Percentiles rank a stretch among this genome's conserved stretches.
Evolutionary conservation across 148 eudicot species (phyloP).

Genomic region (Euryodendron excelsum): DNA sequence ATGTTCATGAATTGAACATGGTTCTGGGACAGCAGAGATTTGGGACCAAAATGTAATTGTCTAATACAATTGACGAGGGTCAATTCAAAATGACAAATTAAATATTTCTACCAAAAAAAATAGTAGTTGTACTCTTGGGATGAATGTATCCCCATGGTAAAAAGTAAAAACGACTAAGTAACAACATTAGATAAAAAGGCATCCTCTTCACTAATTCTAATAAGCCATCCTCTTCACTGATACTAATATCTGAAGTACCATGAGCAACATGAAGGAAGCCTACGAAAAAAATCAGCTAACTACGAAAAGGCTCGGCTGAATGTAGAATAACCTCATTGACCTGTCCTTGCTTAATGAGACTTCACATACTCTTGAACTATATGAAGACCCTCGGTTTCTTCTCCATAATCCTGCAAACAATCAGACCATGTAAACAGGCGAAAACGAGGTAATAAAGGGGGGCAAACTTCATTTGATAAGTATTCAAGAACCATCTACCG

Average conservation of each 20-base stretch:
- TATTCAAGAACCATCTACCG: neutral
- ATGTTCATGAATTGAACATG: too few species aligned
- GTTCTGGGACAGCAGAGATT: too few species aligned
- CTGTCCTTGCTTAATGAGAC: conserved; percentile 7
- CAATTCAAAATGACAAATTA: too few species aligned
- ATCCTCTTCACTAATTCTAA: too few species aligned
- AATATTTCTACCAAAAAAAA: too few species aligned
- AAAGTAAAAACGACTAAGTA: neutral
- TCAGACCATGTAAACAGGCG: neutral
- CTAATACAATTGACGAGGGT: too few species aligned
- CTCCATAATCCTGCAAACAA: conserved; percentile 28
- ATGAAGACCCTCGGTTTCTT: conserved; percentile 27
- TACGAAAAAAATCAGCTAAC: neutral
- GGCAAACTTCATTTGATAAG: neutral
- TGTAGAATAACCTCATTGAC: neutral
- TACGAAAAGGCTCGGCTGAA: neutral
- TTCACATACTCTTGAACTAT: conserved; percentile 30
- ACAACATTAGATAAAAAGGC: neutral
- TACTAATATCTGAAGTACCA: too few species aligned
- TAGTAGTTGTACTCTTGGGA: too few species aligned
- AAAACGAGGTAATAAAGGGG: neutral
- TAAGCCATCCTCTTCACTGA: too few species aligned
- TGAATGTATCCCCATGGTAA: neutral
- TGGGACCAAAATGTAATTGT: too few species aligned
- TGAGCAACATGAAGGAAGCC: neutral